phyloP scores from a whole-genome alignment of 2,329 filamentous ascomycete genomes.

The Pestalotiopsis fici region DNA sequence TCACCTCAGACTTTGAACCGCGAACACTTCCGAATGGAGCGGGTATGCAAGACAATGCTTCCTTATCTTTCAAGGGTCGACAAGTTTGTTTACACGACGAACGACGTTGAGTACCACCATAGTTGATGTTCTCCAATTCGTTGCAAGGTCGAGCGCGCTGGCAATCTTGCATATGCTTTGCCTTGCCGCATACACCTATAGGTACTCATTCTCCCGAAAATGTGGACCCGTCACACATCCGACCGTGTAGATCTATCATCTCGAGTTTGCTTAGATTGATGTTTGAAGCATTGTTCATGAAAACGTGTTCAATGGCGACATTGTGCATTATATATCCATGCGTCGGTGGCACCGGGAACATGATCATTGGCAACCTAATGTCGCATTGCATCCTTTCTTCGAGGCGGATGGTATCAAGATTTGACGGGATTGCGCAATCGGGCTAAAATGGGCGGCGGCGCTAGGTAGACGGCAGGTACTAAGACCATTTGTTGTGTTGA shows the following conservation, averaged over 20 bases:
- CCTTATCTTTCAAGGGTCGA: background rate
- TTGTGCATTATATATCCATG: background rate
- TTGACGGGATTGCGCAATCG: conserved; percentile 29
- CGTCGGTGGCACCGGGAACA: background rate
- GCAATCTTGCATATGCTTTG: background rate
- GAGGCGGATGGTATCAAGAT: conserved; percentile 25
- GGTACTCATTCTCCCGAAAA: background rate
- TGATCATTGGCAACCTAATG: background rate
- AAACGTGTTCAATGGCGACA: conserved; percentile 6
- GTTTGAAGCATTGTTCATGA: background rate
- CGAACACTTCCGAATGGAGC: background rate
- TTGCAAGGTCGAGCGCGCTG: background rate
- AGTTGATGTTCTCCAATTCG: conserved; percentile 2
- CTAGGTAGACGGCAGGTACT: conserved; percentile 11
- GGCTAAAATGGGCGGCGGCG: conserved; percentile 1
- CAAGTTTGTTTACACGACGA: background rate
- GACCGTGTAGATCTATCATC: background rate
- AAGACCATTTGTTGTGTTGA: background rate
- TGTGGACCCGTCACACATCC: background rate
- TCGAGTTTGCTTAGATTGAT: background rate
- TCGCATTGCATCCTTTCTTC: conserved; percentile 6
- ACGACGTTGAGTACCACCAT: background rate
- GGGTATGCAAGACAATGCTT: background rate
- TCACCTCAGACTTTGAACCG: background rate
- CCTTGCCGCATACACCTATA: background rate